These are phyloP conservation scores for Tuber aestivum DNA, from an alignment of 495 filamentous ascomycete species.

Conservation along the genomic window DNA sequence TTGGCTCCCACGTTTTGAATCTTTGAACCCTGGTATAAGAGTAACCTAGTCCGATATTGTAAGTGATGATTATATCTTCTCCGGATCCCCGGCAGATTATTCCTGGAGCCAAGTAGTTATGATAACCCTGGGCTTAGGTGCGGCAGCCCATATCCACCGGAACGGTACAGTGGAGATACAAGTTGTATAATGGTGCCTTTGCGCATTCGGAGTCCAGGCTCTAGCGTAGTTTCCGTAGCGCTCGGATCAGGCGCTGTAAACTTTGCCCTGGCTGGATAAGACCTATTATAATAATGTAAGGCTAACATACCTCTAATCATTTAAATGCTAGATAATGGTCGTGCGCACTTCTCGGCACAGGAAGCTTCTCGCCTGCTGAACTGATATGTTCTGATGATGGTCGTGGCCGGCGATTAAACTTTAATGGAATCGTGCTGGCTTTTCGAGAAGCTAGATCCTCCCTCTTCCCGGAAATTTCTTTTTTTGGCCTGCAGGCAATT, in stretches of 20 bases:
- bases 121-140: neutral
- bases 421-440: neutral
- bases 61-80: neutral
- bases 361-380: neutral
- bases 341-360: neutral
- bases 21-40: neutral
- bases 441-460: neutral
- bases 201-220: neutral
- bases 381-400: neutral
- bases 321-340: neutral
- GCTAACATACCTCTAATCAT: neutral
- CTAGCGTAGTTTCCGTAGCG: neutral
- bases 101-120: neutral
- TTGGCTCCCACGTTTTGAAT: neutral
- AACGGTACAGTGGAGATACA: neutral
- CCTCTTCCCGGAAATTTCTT: neutral
- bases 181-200: neutral
- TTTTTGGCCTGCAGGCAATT: neutral
- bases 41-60: neutral
- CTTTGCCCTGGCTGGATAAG: neutral
- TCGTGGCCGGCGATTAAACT: neutral
- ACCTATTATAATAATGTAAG: neutral
- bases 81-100: neutral
- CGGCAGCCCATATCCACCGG: neutral
- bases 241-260: neutral